Base-by-base conservation (phyloP, 768 basidiomycete genomes). In the Nevesoporus exiguus region DNA sequence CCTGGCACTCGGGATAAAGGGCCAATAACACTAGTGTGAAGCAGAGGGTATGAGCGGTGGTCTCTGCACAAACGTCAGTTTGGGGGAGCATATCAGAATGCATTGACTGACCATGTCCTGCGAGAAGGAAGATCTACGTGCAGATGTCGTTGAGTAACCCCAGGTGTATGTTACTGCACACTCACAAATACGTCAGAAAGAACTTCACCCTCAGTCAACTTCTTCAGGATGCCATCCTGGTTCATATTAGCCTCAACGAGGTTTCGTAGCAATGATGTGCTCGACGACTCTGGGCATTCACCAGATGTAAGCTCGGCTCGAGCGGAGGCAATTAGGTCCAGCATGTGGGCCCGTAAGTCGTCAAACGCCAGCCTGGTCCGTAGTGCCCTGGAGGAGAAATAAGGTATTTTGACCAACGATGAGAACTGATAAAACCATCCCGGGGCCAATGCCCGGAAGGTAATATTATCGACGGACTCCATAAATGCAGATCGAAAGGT, bases 111-210 rank as follows among this genome's bases (percentile, higher is more conserved):
- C 79, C 78, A 58, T 79, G 77, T 14, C 78, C 80, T n/a, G 77
- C 78, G 21, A 81, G 61, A 24, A 79, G 69, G 58, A 80, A 80
- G 3, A 63, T 60, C 80, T 80, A 39, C 21, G n/a, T 2, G 34
- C 24, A 41, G 42, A 31, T 5, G 19, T 49, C 11, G 31, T 0
- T 40, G 14, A 48, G 47, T 19, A 15, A 2, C 2, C 22, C 10
- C 14, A 34, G 19, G 30, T 19, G 19, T 6, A 30, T 36, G 39
- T 9, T 24, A 43, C 2, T 22, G 37, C 11, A 6, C 15, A 65
- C 76, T 57, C 57, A 79, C 80, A 59, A 78, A 80, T 49, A 76
- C 74, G 54, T 81, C 71, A 4, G 78, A 80, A 6, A 80, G 58
- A 13, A 81, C 51, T 49, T 81, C 79, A 11, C 66, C 74, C 31